Evolutionary conservation across 805 yeast species (phyloP), one percentile per base, ranked within the genome.

Genomic region (Torulaspora indica): DNA sequence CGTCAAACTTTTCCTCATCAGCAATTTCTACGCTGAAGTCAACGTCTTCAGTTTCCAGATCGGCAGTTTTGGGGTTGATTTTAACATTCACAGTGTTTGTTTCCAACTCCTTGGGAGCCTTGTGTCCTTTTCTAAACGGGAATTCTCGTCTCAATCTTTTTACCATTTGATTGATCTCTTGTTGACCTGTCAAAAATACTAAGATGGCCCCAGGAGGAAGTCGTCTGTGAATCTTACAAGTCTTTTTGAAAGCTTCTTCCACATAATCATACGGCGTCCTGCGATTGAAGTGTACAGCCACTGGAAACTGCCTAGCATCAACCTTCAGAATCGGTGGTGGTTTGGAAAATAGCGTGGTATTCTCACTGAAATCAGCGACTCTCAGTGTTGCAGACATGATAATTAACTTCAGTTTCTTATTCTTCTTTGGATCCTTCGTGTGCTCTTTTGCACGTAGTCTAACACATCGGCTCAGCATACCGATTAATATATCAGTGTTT

Each of bases 371-470:
- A 63, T 93, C 99, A 12, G 91, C 69, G 0, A 93, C 98, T 56
- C 98, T 74, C 47, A 93, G 73, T 0, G 99, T 93, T 13, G 99
- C 99, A 35, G 98, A 90, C 99, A 93, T 93, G 55, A 93, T 82
- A 22, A 93, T 77, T 46, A 93, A 67, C 62, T 91, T 93, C 47
- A 93, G 71, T 9, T 84, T 89, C 49, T 74, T 78, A 56, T 67
- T 64, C 23, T 68, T 70, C 0, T 42, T 33, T 1, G 85, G 80
- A 51, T 79, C 69, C 41, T 73, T 61, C 2, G 52, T 57, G 56
- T 73, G 71, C 40, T 77, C 74, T 49, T 76, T 73, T 14, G 77
- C 70, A 57, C 99, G 78, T 31, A 91, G 72, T 51, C 74, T 78
- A 48, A 88, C 77, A 13, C 90, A 83, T 54, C 98, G 79, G 60